Evolutionary conservation across 1,284 basidiomycete species (phyloP), one percentile per base, ranked within the genome.

Genomic region (Papiliotrema terrestris): DNA sequence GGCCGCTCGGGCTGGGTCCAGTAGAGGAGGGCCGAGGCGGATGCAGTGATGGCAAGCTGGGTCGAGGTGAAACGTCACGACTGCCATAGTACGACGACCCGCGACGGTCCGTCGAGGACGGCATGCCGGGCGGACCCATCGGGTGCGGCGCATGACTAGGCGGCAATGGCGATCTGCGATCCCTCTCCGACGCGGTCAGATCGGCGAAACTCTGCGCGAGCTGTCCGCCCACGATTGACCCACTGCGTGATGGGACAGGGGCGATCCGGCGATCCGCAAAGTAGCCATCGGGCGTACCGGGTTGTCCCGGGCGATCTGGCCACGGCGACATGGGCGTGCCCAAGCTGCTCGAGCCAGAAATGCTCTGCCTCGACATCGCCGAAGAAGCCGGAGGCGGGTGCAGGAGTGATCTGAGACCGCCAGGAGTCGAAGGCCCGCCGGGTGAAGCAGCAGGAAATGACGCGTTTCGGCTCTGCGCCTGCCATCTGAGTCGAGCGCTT

Each of bases 381-480:
- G 54, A 50, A 22, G 54, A 46, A 3, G 43, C 32, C 29, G 42
- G 41, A 4, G 49, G 57, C 14, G 57, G 53, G 35, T 48, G 55
- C 3, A 53, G 35, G 2, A 39, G 44, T n/a, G 45, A 36, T 22
- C 45, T 17, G 15, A 46, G 17, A 17, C 20, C 32, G 22, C n/a
- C 39, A 42, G n/a, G 8, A 8, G 51, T 26, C 8, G 23, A 51
- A 19, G 56, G 53, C 37, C 9, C 56, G 50, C 1, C 60, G 46
- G 8, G 59, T 1, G 57, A 43, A 42, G 56, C 38, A 5, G 45
- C 55, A 0, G 69, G 72, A 51, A 65, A 72, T 4, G 73, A 74
- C 1, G 72, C 72, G 52, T 75, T 73, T 42, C 72, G 55, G 41
- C 58, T 68, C 38, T 73, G 72, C 2, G 73, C 65, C 52, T 69